Conservation (phyloP, 768 basidiomycete species). For the Hebeloma cylindrosporum region DNA sequence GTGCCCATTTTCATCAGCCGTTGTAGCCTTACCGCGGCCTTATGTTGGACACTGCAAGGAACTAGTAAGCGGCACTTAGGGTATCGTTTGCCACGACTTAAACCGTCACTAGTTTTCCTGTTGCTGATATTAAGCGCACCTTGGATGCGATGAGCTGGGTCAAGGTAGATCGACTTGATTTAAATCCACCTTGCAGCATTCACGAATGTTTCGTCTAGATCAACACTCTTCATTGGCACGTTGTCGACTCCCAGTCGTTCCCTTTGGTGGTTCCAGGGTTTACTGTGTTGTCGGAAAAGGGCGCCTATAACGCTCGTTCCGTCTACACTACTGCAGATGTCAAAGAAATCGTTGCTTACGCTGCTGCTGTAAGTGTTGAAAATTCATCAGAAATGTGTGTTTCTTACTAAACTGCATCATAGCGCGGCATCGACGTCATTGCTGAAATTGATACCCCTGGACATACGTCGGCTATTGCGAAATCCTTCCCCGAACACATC, state of each 20-base stretch:
- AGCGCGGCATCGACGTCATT: conserved; percentile 77
- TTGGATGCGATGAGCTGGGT: conserved; percentile 79
- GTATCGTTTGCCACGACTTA: neutral
- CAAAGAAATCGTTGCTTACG: conserved; percentile 61
- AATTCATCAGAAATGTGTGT: neutral
- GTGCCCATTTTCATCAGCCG: neutral
- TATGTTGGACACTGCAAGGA: conserved; percentile 78
- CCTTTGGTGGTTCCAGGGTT: conserved; percentile 65
- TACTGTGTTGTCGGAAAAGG: conserved; percentile 57
- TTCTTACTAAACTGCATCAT: conserved; percentile 4
- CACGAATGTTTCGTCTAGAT: conserved; percentile 40
- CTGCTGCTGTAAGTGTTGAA: conserved; percentile 55
- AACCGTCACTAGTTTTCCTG: conserved; percentile 52
- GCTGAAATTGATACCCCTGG: conserved; percentile 84
- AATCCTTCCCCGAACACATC: conserved; percentile 72
- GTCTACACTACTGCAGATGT: conserved; percentile 61
- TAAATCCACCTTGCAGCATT: neutral
- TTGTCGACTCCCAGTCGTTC: conserved; percentile 81
- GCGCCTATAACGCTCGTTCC: conserved; percentile 61
- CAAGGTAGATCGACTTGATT: too few species aligned
- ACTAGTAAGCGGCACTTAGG: conserved; percentile 48
- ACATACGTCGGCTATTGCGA: conserved; percentile 68
- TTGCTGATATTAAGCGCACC: conserved; percentile 62
- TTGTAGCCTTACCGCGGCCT: conserved; percentile 70
- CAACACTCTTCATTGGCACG: conserved; percentile 84